Conservation (phyloP, 768 basidiomycete genomes). For the Podaxis sp. region DNA sequence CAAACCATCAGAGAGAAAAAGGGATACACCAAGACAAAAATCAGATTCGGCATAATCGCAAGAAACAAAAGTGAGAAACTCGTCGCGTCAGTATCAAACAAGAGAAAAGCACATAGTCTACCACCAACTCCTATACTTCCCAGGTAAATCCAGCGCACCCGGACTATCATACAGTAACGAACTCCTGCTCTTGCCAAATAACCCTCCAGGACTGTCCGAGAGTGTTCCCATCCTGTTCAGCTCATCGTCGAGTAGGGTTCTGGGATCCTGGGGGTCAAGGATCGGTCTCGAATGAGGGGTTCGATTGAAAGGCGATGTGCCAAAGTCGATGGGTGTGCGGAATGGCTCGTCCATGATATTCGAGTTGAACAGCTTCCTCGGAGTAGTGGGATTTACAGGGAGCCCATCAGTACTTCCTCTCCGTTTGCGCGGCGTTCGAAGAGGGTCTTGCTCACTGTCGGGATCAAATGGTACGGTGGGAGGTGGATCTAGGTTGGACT, state of each 20-base stretch:
- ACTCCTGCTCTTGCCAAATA: slow-evolving; percentile 57
- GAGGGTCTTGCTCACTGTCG: slow-evolving; percentile 23
- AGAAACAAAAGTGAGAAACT: slow-evolving; percentile 1
- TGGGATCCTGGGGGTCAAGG: slow-evolving; percentile 71
- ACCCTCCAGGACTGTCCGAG: slow-evolving; percentile 61
- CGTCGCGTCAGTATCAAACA: neutral
- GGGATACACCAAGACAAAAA: neutral
- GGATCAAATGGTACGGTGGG: slow-evolving; percentile 29
- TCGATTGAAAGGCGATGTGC: slow-evolving; percentile 30
- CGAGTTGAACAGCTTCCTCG: slow-evolving; percentile 31
- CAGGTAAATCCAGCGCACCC: slow-evolving; percentile 48
- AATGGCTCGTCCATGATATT: slow-evolving; percentile 35
- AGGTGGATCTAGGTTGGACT: slow-evolving; percentile 63
- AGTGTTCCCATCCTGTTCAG: slow-evolving; percentile 45
- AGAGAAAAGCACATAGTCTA: slow-evolving; percentile 20
- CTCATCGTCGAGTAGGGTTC: slow-evolving; percentile 67
- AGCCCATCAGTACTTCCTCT: slow-evolving; percentile 19
- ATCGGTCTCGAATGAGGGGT: slow-evolving; percentile 48
- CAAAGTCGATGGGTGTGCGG: slow-evolving; percentile 24
- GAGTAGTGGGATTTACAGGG: slow-evolving; percentile 31
- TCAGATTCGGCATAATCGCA: neutral
- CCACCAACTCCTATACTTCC: slow-evolving; percentile 49
- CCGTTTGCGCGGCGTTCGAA: slow-evolving; percentile 36
- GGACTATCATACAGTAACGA: slow-evolving; percentile 71
- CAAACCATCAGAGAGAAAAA: neutral